These are phyloP conservation scores for Cyclotella atomus DNA, from an alignment of 108 stramenopile species.

Conservation along the genomic window DNA sequence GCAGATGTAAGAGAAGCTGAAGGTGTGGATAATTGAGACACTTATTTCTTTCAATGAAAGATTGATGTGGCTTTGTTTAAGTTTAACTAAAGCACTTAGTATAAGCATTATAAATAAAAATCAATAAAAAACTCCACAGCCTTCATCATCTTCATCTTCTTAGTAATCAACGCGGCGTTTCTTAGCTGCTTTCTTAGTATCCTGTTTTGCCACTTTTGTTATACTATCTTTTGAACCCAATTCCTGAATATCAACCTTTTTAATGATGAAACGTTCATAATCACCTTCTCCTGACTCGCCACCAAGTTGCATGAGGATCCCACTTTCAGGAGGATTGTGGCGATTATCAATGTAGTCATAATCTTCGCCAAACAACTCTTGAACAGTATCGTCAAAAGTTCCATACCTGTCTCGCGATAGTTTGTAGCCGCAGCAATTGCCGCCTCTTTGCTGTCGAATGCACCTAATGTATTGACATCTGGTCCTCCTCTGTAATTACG, in stretches of 20 bases:
- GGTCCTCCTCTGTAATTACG: background rate
- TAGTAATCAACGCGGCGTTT: background rate
- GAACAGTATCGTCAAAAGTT: background rate
- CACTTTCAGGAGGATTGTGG: constrained; percentile 7
- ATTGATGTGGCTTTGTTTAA: no score
- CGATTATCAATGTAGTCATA: background rate
- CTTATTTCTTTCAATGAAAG: no score
- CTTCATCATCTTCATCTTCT: no score
- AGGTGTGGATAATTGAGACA: no score
- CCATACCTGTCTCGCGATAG: background rate
- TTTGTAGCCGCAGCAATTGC: background rate
- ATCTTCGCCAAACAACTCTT: background rate
- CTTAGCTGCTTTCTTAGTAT: background rate
- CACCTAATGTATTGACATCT: background rate
- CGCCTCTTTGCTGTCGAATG: background rate
- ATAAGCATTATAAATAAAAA: no score
- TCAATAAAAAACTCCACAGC: no score
- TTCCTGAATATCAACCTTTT: background rate
- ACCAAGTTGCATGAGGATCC: constrained; percentile 14
- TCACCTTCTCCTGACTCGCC: constrained; percentile 10
- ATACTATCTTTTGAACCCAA: background rate
- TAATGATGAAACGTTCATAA: background rate
- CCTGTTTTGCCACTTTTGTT: no score
- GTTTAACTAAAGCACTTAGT: no score
- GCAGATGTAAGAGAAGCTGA: constrained; percentile 35